Evolutionary conservation across 1,284 basidiomycete genomes (phyloP), one percentile per base, ranked within the genome.

Genomic region (Spongispora temasekensis): DNA sequence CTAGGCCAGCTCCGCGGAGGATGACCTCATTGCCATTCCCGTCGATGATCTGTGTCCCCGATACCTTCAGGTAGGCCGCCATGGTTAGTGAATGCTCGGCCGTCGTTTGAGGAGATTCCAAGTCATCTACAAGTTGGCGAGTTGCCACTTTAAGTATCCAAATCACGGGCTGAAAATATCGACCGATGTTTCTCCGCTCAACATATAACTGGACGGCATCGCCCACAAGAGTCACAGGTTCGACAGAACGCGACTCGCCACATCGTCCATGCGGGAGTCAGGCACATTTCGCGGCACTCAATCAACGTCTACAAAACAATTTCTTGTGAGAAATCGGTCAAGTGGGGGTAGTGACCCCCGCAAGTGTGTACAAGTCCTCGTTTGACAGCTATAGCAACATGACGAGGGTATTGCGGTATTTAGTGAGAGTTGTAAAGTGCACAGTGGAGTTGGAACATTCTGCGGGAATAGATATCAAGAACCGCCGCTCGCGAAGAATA

Each of bases 1-100:
- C 88, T 31, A 89, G 76, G 35, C 88, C 88, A 46, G 87, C 87
- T 40, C 88, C 89, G 30, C 86, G 79, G 58, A 90, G 78, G 64
- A 87, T 77, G 57, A 88, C 77, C 62, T 86, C 81, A 46, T 83
- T 77, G 21, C 79, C 84, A 50, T 81, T 72, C 51, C 77, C 79
- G 68, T 88, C 80, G 57, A 88, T 80, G 62, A 89, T 78, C 65
- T 82, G 84, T 9, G 79, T 84, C 27, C 84, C 85, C 44, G 75
- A 77, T 17, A 88, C 81, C 64, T 78, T 81, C 48, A 89, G 75
- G 62, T 83, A 79, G 58, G 83, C 68, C 25, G 59, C 52, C 67
- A 71, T 75, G 50, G 9, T n/a, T n/a, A n/a, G n/a, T n/a, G n/a
- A n/a, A n/a, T n/a, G n/a, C 19, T 56, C 61, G 50, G 31, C n/a